Base-by-base conservation (phyloP, 1,139 yeast genomes). In the Blastobotrys serpentis region DNA sequence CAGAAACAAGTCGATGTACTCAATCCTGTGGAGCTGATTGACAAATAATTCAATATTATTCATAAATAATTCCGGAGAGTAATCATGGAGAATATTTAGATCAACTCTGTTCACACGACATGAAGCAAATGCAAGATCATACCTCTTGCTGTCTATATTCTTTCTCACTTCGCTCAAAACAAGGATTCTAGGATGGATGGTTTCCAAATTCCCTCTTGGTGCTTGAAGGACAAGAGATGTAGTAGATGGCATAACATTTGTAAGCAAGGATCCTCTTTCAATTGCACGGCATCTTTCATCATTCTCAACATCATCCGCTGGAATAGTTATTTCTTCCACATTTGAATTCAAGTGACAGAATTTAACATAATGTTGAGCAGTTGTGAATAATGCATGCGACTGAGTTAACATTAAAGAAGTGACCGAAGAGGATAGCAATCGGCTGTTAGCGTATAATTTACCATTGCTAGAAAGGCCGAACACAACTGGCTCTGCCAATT, bases 71-170 rank as follows among this genome's bases (percentile, higher is more conserved):
- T 73, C 75, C 0, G 96, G 95, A 49, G 82, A 82, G 67, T 86
- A 87, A 65, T 94, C 99, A 68, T 89, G 87, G 48, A 94, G 70
- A 34, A 94, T 78, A 66, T 94, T 97, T 67, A 92, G 72, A 60
- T 90, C 94, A 52, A 94, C 86, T 67, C 98, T 79, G 65, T 94
- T 97, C 1, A 89, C 81, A 57, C 98, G 81, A 70, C 98, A 92
- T 10, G 84, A 78, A 42, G 78, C 61, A 61, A 92, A 90, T 0
- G 98, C 98, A 18, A 75, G 74, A 47, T 70, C 73, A 61, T 85
- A 94, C 36, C 80, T 71, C 52, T 70, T 72, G 0, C 71, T 69
- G 33, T 75, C 73, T 53, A 94, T 87, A 58, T 77, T 76, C 43
- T 77, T 73, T 57, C 98, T 77, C 14, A 94, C 94, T 16, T 85